Evolutionary conservation across 495 filamentous ascomycete genomes (phyloP).

Genomic region (Aspergillus steynii): DNA sequence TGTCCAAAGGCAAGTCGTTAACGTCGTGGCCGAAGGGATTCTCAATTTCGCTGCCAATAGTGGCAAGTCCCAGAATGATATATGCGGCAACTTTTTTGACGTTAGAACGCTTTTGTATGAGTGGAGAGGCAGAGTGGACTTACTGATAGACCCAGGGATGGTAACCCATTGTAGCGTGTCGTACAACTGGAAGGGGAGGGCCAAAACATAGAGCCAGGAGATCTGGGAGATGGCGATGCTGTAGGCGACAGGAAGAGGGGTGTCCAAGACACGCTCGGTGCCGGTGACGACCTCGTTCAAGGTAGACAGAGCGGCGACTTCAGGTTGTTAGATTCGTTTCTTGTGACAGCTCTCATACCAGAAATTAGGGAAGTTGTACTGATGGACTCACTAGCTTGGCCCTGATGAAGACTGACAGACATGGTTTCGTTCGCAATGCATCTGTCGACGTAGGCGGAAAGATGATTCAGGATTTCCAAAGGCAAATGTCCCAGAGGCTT

Average conservation of each 20-base stretch:
- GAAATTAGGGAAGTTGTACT: too few relatives aligned
- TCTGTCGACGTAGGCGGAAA: slow-evolving; percentile 66
- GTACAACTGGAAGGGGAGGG: slow-evolving; percentile 83
- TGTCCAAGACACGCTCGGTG: slow-evolving; percentile 80
- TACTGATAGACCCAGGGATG: slow-evolving; percentile 78
- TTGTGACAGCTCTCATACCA: background rate
- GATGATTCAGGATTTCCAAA: slow-evolving; percentile 72
- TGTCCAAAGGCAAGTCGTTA: slow-evolving; percentile 80
- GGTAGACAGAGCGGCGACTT: slow-evolving; percentile 40
- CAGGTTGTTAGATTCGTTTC: too few relatives aligned
- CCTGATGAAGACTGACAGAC: slow-evolving; percentile 43
- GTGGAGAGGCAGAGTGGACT: slow-evolving; percentile 13
- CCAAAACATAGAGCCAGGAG: slow-evolving; percentile 80
- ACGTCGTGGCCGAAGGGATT: slow-evolving; percentile 87
- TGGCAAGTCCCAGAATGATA: slow-evolving; percentile 85
- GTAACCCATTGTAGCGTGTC: slow-evolving; percentile 65
- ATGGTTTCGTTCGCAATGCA: slow-evolving; percentile 57
- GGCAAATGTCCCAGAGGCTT: slow-evolving; percentile 72
- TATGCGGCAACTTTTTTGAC: slow-evolving; percentile 63
- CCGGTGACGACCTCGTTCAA: slow-evolving; percentile 75
- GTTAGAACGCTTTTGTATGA: slow-evolving; percentile 4
- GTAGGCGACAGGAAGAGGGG: slow-evolving; percentile 82
- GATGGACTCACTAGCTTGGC: slow-evolving; percentile 39
- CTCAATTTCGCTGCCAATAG: slow-evolving; percentile 84
- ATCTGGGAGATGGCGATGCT: slow-evolving; percentile 84